Percentiles rank a stretch among this genome's conserved stretches.
phyloP scores from a whole-genome alignment of 768 basidiomycete species.

The Lactarius akahatsu region DNA sequence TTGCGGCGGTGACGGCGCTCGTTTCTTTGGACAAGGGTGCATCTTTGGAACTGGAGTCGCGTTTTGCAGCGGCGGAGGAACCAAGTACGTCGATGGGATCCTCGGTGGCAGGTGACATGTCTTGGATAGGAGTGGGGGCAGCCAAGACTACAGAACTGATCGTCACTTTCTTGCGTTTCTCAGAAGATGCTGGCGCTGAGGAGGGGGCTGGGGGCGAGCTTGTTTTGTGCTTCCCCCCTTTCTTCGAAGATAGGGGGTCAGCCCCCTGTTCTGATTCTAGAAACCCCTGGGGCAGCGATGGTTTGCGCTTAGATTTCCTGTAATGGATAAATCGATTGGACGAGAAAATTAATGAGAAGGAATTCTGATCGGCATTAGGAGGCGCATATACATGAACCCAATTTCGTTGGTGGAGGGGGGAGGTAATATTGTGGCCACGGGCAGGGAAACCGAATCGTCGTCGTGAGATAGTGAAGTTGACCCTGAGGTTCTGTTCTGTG shows the following conservation, averaged over 20 bases:
- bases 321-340: conserved; percentile 5
- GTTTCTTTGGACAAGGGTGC: conserved; percentile 9
- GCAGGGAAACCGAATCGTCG: background rate
- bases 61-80: background rate
- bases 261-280: background rate
- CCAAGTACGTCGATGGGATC: conserved; percentile 15
- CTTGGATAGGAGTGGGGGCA: conserved; percentile 10
- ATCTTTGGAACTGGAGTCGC: background rate
- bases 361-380: background rate
- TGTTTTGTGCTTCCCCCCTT: background rate
- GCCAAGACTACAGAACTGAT: background rate
- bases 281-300: background rate
- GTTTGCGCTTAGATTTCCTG: conserved; percentile 19
- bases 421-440: too few species aligned
- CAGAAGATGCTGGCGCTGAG: background rate
- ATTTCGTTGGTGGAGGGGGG: background rate
- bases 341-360: background rate
- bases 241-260: conserved; percentile 18
- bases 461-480: background rate
- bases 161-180: background rate
- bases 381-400: conserved; percentile 8
- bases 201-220: background rate
- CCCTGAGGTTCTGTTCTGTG: background rate
- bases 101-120: conserved; percentile 16
- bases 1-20: conserved; percentile 17